Conservation (phyloP, 331 rosid genomes). For the Malus hybrid region DNA sequence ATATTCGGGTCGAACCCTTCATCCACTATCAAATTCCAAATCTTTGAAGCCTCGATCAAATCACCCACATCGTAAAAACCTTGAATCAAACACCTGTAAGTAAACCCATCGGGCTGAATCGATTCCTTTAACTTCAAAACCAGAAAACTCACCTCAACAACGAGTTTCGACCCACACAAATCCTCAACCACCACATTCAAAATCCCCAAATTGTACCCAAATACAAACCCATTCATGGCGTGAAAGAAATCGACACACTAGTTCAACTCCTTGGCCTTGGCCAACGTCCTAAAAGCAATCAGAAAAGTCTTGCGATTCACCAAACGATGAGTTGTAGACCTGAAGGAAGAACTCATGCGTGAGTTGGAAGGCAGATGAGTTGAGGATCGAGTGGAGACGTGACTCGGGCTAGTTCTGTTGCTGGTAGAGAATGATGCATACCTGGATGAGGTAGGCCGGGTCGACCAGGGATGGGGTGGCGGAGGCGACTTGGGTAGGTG, state of each 20-base stretch:
- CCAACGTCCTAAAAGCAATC: conserved; percentile 47
- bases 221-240: conserved; percentile 47
- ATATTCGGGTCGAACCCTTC: conserved; percentile 59
- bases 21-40: conserved; percentile 80
- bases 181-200: conserved; percentile 46
- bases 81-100: conserved; percentile 38
- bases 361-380: conserved; percentile 38
- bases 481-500: not conserved
- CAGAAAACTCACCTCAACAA: conserved; percentile 53
- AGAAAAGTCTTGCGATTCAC: conserved; percentile 37
- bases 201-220: conserved; percentile 40
- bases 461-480: conserved; percentile 19
- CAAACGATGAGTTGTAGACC: conserved; percentile 59
- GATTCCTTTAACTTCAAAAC: conserved; percentile 50
- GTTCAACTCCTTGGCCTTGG: conserved; percentile 50
- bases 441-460: conserved; percentile 47
- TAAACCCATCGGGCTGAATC: conserved; percentile 43
- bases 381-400: conserved; percentile 53
- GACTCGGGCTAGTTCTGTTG: conserved; percentile 60
- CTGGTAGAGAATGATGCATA: conserved; percentile 68
- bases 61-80: conserved; percentile 66
- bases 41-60: conserved; percentile 62
- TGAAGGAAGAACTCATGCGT: conserved; percentile 82
- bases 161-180: conserved; percentile 47
- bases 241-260: conserved; percentile 67